Conservation (phyloP, 2,329 filamentous ascomycete genomes). For the Fusarium denticulatum region DNA sequence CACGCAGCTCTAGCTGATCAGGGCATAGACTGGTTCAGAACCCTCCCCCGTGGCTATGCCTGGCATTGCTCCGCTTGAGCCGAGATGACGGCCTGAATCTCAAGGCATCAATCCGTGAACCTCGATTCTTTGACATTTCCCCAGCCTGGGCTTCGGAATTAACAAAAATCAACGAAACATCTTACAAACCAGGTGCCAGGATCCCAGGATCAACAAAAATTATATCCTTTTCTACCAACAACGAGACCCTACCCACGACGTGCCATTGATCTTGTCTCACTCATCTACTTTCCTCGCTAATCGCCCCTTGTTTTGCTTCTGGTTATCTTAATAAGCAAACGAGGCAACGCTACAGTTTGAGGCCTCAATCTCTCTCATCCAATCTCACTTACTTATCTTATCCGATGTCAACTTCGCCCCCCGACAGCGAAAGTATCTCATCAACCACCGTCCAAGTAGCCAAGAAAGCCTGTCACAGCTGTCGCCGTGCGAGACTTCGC, state of each 20-base stretch:
- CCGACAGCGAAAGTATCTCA: constrained; percentile 24
- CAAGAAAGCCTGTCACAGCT: constrained; percentile 60
- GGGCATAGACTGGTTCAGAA: background rate
- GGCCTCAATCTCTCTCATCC: constrained; percentile 2
- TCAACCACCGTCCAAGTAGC: constrained; percentile 21
- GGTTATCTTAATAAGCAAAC: constrained; percentile 33
- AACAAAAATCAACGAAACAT: constrained; percentile 35
- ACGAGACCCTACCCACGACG: background rate
- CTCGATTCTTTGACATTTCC: constrained; percentile 22
- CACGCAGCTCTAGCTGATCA: background rate
- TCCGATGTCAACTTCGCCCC: constrained; percentile 34
- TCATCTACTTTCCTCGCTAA: background rate
- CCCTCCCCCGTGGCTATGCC: background rate
- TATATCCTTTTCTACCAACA: constrained; percentile 12
- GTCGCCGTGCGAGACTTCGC: constrained; percentile 60
- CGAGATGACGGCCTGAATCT: constrained; percentile 6
- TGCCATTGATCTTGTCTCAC: background rate
- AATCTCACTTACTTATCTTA: background rate
- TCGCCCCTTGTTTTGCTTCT: background rate
- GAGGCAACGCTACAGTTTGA: constrained; percentile 2
- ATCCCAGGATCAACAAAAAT: constrained; percentile 21
- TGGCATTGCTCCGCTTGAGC: constrained; percentile 13
- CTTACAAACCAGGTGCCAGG: constrained; percentile 33
- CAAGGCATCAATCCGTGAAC: constrained; percentile 9
- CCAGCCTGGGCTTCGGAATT: background rate